These are phyloP conservation scores for Aciculoconidium aculeatum DNA, from an alignment of 805 yeast species.

Conservation along the genomic window DNA sequence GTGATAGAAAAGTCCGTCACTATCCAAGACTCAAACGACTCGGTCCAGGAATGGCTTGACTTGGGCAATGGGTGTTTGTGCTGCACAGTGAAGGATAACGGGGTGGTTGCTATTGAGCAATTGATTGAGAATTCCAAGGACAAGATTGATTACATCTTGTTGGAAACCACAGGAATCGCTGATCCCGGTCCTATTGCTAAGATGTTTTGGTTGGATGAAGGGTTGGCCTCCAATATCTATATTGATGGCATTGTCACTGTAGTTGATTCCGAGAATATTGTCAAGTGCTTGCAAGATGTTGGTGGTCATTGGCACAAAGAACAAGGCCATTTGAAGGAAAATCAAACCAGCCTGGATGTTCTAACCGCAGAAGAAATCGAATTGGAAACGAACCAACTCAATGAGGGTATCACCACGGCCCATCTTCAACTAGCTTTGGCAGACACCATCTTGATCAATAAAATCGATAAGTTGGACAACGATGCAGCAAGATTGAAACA, in stretches of 20 bases:
- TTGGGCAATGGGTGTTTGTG: slow-evolving; percentile 95
- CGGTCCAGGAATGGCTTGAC: slow-evolving; percentile 91
- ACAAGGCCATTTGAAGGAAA: slow-evolving; percentile 20
- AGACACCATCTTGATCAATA: slow-evolving; percentile 75
- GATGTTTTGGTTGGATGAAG: slow-evolving; percentile 97
- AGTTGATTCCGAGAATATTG: slow-evolving; percentile 66
- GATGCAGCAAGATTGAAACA: slow-evolving; percentile 17
- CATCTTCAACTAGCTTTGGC: slow-evolving; percentile 88
- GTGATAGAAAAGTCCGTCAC: slow-evolving; percentile 86
- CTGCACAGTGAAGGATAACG: slow-evolving; percentile 92
- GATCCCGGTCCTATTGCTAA: slow-evolving; percentile 96
- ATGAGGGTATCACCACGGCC: slow-evolving; percentile 65
- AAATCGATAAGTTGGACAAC: slow-evolving; percentile 49
- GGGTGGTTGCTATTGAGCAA: slow-evolving; percentile 90
- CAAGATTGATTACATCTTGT: slow-evolving; percentile 79
- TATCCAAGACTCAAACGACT: slow-evolving; percentile 43
- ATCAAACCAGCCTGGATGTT: slow-evolving; percentile 15
- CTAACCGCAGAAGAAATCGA: slow-evolving; percentile 23
- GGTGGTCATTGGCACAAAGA: slow-evolving; percentile 66
- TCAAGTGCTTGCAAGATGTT: slow-evolving; percentile 59
- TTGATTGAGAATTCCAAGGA: slow-evolving; percentile 66
- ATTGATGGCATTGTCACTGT: slow-evolving; percentile 92
- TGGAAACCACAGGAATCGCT: slow-evolving; percentile 95
- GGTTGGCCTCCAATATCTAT: slow-evolving; percentile 73
- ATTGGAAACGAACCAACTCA: slow-evolving; percentile 23